Base-by-base conservation (phyloP, 768 basidiomycete species). In the Lanmaoa rubissima region DNA sequence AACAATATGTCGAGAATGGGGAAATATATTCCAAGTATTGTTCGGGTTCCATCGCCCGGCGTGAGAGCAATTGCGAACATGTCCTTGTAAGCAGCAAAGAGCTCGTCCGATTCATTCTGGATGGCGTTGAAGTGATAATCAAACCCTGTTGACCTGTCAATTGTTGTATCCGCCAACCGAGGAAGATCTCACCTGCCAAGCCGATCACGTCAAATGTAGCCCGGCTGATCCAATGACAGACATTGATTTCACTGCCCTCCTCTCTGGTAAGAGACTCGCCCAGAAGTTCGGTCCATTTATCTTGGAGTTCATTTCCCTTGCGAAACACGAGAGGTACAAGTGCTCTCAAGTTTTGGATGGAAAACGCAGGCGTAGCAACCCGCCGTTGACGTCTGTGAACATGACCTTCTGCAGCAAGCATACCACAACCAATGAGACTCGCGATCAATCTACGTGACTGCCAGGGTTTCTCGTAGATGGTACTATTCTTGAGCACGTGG, bases 131-230 rank as follows among this genome's bases (percentile, higher is more conserved):
- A 94, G 54, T 87, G 78, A 64, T 95, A 95, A 60, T 86, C 90
- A 66, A 95, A 96, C 2, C 88, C 91, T 92, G 49, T 7, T 45
- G 12, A 52, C 35, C 28, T 6, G 48, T 65, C n/a, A 59, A 5
- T 42, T 32, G 34, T 5, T 16, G 32, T 47, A 34, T 14, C n/a
- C 38, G 31, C 14, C 61, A 31, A 53, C 43, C 38, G 39, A 14
- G 31, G 40, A 45, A 54, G 24, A 9, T n/a, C 76, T 45, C 53
- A 90, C 90, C 90, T 41, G 93, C 90, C n/a, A 91, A 69, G 1
- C 93, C 94, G 62, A 97, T 93, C 43, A 95, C 86, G 69, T 96
- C 94, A 65, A 97, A 90, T 0, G 93, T 93, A 10, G 87, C 86
- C 42, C 92, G 80, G 60, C 86, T 88, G 35, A 94, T 72, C 88